Evolutionary conservation across 2,329 filamentous ascomycete species (phyloP), one percentile per base, ranked within the genome.

Genomic region (Decorospora gaudefroyi): DNA sequence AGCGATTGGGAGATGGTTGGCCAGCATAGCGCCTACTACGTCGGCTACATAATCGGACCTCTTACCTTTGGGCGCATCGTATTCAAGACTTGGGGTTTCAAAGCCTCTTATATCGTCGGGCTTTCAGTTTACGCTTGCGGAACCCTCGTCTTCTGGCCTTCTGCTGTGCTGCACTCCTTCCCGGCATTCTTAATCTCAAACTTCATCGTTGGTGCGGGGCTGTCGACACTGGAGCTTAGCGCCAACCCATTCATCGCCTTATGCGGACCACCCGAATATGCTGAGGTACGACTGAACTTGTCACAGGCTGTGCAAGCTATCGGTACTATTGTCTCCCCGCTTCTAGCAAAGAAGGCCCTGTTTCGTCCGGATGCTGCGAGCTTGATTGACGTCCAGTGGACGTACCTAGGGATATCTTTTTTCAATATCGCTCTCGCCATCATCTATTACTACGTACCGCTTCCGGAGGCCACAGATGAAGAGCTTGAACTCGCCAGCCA

Each of bases 11-110:
- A 90, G 65, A 84, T 80, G 0, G 72, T 89, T 3, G 84, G 84
- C 1, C 77, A 90, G 26, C 86, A 85, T 15, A 82, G 80, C 45
- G 78, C 84, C 4, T 90, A 90, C 63, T 91, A 86, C 62, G 80
- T 79, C 10, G 85, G 81, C 1, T 91, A 90, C 62, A 76, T 89
- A 42, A 74, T 87, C 17, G 87, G 85, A 0, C 85, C 87, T 0
- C 66, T 89, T 4, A 77, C 86, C 1, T 81, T 89, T 9, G 87
- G 87, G 2, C 73, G 76, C 3, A 67, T 76, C 5, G 74, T 83
- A 1, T 71, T 85, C 34, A 78, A 78, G 45, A 71, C 73, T 28
- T 83, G 78, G 75, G 81, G 82, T 0, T 85, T 85, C 73, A 84
- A 83, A 53, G 73, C 78, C 7, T 81, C 79, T 27, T 84, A 82